These are phyloP conservation scores for Candida chilensis DNA, from an alignment of 805 yeast genomes.

Conservation along the genomic window DNA sequence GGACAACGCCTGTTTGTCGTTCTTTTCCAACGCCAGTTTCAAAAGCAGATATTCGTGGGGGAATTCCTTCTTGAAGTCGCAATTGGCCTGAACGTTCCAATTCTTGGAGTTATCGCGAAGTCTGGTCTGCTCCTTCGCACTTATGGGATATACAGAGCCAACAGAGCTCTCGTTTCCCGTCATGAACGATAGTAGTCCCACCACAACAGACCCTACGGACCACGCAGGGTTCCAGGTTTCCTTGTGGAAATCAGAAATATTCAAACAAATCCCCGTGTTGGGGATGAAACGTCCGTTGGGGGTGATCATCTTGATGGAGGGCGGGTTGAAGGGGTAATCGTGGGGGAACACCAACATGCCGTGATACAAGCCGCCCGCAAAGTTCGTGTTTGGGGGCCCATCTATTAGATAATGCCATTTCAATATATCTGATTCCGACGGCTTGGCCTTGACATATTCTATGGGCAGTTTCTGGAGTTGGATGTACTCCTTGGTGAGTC, in stretches of 20 bases:
- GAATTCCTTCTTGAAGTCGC: neutral
- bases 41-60: neutral
- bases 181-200: neutral
- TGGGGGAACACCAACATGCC: slow-evolving; percentile 5
- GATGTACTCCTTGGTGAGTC: neutral
- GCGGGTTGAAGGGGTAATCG: slow-evolving; percentile 5
- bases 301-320: slow-evolving; percentile 6
- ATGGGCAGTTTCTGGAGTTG: neutral
- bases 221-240: slow-evolving; percentile 6
- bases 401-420: slow-evolving; percentile 5
- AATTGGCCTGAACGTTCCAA: neutral
- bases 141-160: neutral
- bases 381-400: slow-evolving; percentile 3
- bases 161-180: neutral
- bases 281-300: slow-evolving; percentile 5
- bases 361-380: slow-evolving; percentile 5
- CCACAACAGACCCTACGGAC: slow-evolving; percentile 2
- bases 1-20: neutral
- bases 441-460: neutral
- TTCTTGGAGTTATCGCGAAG: neutral
- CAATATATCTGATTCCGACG: slow-evolving; percentile 3
- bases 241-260: slow-evolving; percentile 5
- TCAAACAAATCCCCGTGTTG: slow-evolving; percentile 3
- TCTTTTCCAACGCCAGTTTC: neutral
- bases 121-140: neutral